Percentiles rank a stretch among this genome's conserved stretches.
Evolutionary conservation across 768 basidiomycete species (phyloP).

Genomic region (Auricularia heimuer): DNA sequence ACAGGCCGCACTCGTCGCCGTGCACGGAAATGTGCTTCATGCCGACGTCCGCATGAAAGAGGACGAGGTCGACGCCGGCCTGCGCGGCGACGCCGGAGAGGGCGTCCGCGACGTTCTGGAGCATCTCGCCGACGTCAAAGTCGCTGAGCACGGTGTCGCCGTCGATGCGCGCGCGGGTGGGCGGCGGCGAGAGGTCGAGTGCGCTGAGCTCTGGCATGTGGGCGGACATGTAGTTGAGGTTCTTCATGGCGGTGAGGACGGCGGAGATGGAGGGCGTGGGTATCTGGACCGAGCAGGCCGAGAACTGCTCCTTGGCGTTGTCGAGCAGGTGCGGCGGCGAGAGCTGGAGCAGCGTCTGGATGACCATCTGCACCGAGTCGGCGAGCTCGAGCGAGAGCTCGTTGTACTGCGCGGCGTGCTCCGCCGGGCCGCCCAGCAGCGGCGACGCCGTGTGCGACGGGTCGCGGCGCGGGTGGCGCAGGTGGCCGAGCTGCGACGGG

Average conservation of each 20-base stretch:
- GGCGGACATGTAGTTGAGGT: conserved; percentile 87
- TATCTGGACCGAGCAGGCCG: conserved; percentile 77
- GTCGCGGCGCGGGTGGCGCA: conserved; percentile 56
- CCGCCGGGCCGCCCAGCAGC: conserved; percentile 15
- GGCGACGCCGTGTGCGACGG: conserved; percentile 7
- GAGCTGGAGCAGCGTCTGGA: conserved; percentile 85
- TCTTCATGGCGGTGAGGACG: conserved; percentile 85
- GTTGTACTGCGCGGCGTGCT: conserved; percentile 35
- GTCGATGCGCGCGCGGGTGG: conserved; percentile 4
- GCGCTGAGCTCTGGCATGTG: conserved; percentile 40
- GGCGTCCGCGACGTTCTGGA: conserved; percentile 84
- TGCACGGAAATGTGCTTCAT: conserved; percentile 79
- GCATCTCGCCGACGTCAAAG: conserved; percentile 85
- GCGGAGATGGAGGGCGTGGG: conserved; percentile 84
- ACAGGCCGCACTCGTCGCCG: conserved; percentile 77
- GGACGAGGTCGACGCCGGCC: conserved; percentile 78
- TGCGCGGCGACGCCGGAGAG: conserved; percentile 76
- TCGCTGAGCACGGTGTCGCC: conserved; percentile 25
- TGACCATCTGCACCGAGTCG: conserved; percentile 81
- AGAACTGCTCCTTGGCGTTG: conserved; percentile 87
- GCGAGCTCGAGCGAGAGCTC: conserved; percentile 82
- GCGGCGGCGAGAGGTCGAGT: not conserved
- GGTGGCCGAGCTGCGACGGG: conserved; percentile 65
- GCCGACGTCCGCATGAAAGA: conserved; percentile 83
- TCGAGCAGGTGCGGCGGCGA: conserved; percentile 86